A percentile compares a stretch with the other conserved stretches of the same genome.
These are phyloP conservation scores for Colletotrichum shisoi DNA, from an alignment of 2,329 filamentous ascomycete genomes.

Conservation along the genomic window DNA sequence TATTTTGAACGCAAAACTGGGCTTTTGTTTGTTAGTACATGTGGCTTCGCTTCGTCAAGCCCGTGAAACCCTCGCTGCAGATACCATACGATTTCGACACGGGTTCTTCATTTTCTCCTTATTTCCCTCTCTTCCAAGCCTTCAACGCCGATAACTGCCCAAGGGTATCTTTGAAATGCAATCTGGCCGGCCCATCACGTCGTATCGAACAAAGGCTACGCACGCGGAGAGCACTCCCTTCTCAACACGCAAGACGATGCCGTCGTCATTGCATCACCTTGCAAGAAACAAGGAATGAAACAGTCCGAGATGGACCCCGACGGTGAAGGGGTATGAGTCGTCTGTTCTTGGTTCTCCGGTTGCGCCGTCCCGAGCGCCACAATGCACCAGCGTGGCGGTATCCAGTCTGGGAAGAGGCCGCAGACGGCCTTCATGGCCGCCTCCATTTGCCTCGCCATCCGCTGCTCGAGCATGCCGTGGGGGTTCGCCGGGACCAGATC, in stretches of 20 bases:
- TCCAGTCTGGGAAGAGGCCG: conserved; percentile 46
- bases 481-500: conserved; percentile 41
- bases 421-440: conserved; percentile 48
- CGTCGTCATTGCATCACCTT: background rate
- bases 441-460: conserved; percentile 50
- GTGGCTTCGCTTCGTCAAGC: background rate
- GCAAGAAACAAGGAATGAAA: background rate
- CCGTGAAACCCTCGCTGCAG: background rate
- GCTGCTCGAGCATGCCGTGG: conserved; percentile 46
- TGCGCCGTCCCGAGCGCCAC: conserved; percentile 42
- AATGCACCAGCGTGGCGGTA: conserved; percentile 51
- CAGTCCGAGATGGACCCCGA: background rate
- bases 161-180: conserved; percentile 22
- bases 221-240: background rate
- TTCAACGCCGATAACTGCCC: conserved; percentile 1
- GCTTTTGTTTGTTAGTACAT: background rate
- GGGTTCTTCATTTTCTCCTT: too few relatives aligned
- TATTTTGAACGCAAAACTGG: background rate
- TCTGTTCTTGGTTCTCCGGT: background rate
- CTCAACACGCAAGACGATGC: background rate
- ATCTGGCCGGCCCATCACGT: background rate
- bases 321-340: background rate
- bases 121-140: background rate
- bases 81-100: background rate
- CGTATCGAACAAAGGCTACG: background rate